Percentiles rank a stretch among this genome's conserved stretches.
Conservation (phyloP, 2,329 filamentous ascomycete genomes). For the Cordyceps sp. region DNA sequence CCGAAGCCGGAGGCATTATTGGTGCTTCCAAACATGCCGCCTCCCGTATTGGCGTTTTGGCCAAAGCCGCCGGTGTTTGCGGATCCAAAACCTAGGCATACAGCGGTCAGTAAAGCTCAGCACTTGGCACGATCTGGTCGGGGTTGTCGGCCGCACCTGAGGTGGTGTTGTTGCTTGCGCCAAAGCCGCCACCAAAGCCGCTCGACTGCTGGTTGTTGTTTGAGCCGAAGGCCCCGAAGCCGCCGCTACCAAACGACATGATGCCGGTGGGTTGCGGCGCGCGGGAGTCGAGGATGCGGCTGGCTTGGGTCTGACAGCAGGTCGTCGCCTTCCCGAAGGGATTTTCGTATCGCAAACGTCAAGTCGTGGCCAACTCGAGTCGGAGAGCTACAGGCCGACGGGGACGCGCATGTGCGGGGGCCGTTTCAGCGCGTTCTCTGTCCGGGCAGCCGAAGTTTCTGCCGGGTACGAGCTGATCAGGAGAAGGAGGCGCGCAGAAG, state of each 20-base stretch:
- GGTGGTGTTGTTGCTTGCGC: slow-evolving; percentile 21
- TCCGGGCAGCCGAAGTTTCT: too few species aligned
- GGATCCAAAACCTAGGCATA: slow-evolving; percentile 15
- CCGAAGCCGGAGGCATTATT: slow-evolving; percentile 16
- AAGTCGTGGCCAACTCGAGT: too few species aligned
- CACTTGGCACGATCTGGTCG: neutral
- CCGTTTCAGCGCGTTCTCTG: too few species aligned
- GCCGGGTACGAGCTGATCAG: too few species aligned
- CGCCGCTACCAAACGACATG: slow-evolving; percentile 40
- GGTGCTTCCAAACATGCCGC: slow-evolving; percentile 27
- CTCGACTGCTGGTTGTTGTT: slow-evolving; percentile 22
- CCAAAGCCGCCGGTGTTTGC: slow-evolving; percentile 25
- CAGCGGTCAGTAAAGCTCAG: slow-evolving; percentile 9
- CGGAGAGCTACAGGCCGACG: too few species aligned
- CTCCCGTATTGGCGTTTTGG: slow-evolving; percentile 15
- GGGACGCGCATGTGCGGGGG: too few species aligned
- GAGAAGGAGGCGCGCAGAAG: too few species aligned
- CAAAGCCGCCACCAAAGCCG: slow-evolving; percentile 45
- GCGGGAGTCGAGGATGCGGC: slow-evolving; percentile 1
- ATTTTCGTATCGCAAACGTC: too few species aligned
- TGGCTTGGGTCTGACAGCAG: neutral
- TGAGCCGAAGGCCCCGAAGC: slow-evolving; percentile 41
- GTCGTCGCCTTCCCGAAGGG: too few species aligned
- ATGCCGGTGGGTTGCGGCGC: slow-evolving; percentile 8
- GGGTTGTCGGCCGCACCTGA: slow-evolving; percentile 31